These are phyloP conservation scores for Chaetothyriales sp. DNA, from an alignment of 2,329 filamentous ascomycete genomes.

Conservation along the genomic window DNA sequence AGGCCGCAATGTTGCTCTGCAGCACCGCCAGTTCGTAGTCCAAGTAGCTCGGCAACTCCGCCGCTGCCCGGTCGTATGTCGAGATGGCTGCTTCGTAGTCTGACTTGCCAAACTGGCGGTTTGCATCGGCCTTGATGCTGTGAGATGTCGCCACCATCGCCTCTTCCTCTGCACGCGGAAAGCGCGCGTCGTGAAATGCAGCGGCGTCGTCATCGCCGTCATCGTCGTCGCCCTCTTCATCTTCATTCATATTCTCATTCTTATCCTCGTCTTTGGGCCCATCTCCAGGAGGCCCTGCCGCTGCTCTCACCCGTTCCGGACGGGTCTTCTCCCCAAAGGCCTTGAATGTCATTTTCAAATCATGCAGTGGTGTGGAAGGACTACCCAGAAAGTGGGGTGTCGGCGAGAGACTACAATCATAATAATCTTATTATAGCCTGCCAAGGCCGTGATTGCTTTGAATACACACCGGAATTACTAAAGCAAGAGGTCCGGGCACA, in stretches of 20 bases:
- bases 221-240: background rate
- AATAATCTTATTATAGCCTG: too few relatives aligned
- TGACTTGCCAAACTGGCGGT: constrained; percentile 59
- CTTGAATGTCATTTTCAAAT: constrained; percentile 15
- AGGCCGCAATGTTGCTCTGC: constrained; percentile 77
- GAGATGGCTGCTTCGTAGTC: constrained; percentile 66
- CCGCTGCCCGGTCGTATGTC: constrained; percentile 68
- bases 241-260: background rate
- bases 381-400: too few relatives aligned
- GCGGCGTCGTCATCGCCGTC: background rate
- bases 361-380: too few relatives aligned
- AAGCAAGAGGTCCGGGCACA: too few relatives aligned
- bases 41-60: constrained; percentile 67
- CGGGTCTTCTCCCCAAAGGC: constrained; percentile 13
- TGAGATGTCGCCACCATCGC: constrained; percentile 58
- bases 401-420: too few relatives aligned
- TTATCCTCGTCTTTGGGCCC: background rate
- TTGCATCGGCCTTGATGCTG: constrained; percentile 60
- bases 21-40: constrained; percentile 81
- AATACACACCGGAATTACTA: too few relatives aligned
- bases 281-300: constrained; percentile 1
- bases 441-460: too few relatives aligned
- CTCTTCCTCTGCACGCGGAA: constrained; percentile 38
- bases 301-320: constrained; percentile 14
- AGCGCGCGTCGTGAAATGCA: constrained; percentile 22